Evolutionary conservation across 164 flowering plant genomes (phyloP).

Genomic region (Magnolia kwangsiensis): DNA sequence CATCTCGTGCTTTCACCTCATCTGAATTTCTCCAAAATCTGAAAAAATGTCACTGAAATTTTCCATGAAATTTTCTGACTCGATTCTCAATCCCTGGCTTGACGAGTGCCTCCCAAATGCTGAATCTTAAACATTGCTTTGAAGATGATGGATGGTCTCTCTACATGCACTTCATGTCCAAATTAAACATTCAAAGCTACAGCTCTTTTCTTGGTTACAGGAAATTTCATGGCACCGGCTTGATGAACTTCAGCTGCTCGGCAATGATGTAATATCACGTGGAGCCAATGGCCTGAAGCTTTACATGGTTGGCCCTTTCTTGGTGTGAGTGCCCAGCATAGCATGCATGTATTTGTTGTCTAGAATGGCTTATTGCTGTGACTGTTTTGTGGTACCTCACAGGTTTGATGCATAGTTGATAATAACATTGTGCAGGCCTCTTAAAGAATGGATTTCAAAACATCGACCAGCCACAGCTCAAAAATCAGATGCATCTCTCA

Average conservation of each 20-base stretch:
- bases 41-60: no score
- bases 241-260: slow-evolving; percentile 76
- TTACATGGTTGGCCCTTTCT: slow-evolving; percentile 92
- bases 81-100: no score
- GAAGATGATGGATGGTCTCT: no score
- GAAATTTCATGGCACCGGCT: slow-evolving; percentile 95
- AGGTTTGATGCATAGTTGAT: not conserved
- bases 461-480: slow-evolving; percentile 51
- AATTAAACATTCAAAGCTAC: not conserved
- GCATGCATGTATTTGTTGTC: not conserved
- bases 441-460: slow-evolving; percentile 70
- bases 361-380: not conserved
- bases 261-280: slow-evolving; percentile 69
- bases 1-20: no score
- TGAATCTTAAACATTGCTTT: no score
- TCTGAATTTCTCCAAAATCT: no score
- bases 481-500: slow-evolving; percentile 47
- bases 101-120: no score
- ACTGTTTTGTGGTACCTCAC: not conserved
- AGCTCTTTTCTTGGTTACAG: slow-evolving; percentile 29
- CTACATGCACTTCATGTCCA: not conserved
- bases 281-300: slow-evolving; percentile 75
- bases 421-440: slow-evolving; percentile 45
- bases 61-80: no score
- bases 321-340: slow-evolving; percentile 45